Evolutionary conservation across 768 basidiomycete genomes (phyloP).

Genomic region (Tulasnella sp.): DNA sequence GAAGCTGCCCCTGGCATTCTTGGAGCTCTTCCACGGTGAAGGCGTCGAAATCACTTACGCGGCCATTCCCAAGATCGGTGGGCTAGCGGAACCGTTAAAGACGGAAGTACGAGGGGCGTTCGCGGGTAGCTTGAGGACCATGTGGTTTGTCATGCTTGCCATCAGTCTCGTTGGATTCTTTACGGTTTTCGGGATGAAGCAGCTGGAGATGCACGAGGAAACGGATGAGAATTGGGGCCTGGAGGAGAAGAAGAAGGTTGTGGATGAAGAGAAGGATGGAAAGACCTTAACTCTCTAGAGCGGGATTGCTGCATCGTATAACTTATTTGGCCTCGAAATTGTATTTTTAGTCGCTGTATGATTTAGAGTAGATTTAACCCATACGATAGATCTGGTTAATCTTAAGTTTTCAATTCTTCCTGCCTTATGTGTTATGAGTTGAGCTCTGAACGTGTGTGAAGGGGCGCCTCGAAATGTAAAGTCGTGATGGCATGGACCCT

Average conservation of each 20-base stretch:
- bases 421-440: too few species aligned
- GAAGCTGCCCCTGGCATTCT: slow-evolving; percentile 37
- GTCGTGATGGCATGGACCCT: too few species aligned
- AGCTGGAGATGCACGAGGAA: slow-evolving; percentile 30
- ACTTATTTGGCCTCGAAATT: not conserved
- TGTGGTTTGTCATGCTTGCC: slow-evolving; percentile 42
- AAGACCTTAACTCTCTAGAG: not conserved
- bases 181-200: slow-evolving; percentile 32
- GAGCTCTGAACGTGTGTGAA: too few species aligned
- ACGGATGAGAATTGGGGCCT: slow-evolving; percentile 33
- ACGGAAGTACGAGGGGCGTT: slow-evolving; percentile 39
- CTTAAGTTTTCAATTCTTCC: too few species aligned
- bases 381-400: not conserved
- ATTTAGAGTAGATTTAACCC: not conserved
- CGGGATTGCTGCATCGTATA: not conserved
- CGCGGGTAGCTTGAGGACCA: slow-evolving; percentile 32
- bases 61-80: slow-evolving; percentile 38
- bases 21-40: slow-evolving; percentile 29
- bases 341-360: not conserved
- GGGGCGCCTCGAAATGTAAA: too few species aligned
- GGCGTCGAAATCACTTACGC: slow-evolving; percentile 41
- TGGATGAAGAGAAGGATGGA: not conserved
- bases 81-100: slow-evolving; percentile 32
- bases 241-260: slow-evolving; percentile 24
- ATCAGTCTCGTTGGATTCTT: slow-evolving; percentile 36